Conservation (phyloP, 306 rosid species). For the Casuarina cunninghamiana region DNA sequence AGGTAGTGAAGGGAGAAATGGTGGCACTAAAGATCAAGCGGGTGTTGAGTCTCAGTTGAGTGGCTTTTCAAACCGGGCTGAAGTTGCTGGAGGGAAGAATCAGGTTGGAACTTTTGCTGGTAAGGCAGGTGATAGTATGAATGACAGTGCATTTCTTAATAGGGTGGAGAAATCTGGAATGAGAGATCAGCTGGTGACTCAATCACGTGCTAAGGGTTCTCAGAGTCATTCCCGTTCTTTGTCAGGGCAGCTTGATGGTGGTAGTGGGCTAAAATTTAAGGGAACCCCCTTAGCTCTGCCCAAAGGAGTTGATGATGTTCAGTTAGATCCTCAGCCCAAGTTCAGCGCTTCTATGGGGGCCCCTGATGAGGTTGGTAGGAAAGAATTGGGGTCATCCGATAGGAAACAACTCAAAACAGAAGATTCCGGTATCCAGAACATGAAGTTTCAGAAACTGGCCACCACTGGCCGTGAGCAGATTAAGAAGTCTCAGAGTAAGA, state of each 20-base stretch:
- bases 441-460: constrained; percentile 56
- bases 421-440: constrained; percentile 51
- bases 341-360: constrained; percentile 47
- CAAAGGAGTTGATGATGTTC: constrained; percentile 44
- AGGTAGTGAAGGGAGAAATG: constrained; percentile 33
- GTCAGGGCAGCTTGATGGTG: constrained; percentile 74
- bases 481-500: constrained; percentile 47
- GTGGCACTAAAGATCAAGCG: constrained; percentile 41
- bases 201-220: constrained; percentile 48
- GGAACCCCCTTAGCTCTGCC: constrained; percentile 43
- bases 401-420: constrained; percentile 40
- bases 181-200: constrained; percentile 48
- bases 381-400: constrained; percentile 31
- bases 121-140: constrained; percentile 36
- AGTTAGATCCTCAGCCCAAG: constrained; percentile 45
- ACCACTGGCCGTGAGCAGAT: constrained; percentile 38
- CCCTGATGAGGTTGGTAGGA: constrained; percentile 32
- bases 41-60: constrained; percentile 33
- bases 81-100: constrained; percentile 32
- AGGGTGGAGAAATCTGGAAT: constrained; percentile 44
- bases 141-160: constrained; percentile 43
- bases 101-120: constrained; percentile 31
- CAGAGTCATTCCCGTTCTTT: constrained; percentile 69
- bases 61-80: constrained; percentile 32
- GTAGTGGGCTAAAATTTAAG: constrained; percentile 47